Evolutionary conservation across 257 asterid genomes (phyloP).

Genomic region (Penstemon barbatus): DNA sequence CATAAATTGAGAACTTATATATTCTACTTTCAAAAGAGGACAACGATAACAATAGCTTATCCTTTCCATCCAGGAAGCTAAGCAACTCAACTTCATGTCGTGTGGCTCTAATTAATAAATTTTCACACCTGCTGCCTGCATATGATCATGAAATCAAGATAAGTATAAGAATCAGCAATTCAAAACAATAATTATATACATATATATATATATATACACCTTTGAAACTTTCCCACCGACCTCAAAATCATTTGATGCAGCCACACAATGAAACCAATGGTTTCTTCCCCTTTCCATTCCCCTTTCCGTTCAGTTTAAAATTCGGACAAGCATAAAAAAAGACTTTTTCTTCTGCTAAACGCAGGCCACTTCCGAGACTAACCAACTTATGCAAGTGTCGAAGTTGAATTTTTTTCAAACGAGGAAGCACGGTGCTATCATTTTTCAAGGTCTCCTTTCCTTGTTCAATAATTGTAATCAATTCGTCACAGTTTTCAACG

Average conservation of each 20-base stretch:
- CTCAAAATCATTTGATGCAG: background rate
- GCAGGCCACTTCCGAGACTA: conserved; percentile 21
- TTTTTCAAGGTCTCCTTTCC: background rate
- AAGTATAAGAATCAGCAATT: too few species aligned
- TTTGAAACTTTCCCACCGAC: too few species aligned
- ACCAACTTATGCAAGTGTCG: conserved; percentile 21
- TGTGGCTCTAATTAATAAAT: too few species aligned
- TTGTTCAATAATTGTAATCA: conserved; percentile 8
- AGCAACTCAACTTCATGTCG: too few species aligned
- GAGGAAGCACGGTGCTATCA: conserved; percentile 1
- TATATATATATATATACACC: too few species aligned
- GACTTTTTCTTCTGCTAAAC: conserved; percentile 10
- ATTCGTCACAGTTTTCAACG: conserved; percentile 15
- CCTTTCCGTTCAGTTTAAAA: background rate
- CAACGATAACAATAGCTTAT: too few species aligned
- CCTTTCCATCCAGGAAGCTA: too few species aligned
- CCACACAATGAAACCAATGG: background rate
- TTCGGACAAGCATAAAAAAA: conserved; percentile 23
- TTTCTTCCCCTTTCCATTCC: background rate
- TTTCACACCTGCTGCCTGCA: too few species aligned
- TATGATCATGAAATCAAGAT: too few species aligned
- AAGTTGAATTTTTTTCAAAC: conserved; percentile 18
- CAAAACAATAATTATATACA: too few species aligned
- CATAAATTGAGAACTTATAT: too few species aligned
- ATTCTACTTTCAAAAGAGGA: too few species aligned